A percentile compares a stretch with the other conserved stretches of the same genome.
These are phyloP conservation scores for Solanum corneliomulleri DNA, from an alignment of 257 asterid species.

Conservation along the genomic window DNA sequence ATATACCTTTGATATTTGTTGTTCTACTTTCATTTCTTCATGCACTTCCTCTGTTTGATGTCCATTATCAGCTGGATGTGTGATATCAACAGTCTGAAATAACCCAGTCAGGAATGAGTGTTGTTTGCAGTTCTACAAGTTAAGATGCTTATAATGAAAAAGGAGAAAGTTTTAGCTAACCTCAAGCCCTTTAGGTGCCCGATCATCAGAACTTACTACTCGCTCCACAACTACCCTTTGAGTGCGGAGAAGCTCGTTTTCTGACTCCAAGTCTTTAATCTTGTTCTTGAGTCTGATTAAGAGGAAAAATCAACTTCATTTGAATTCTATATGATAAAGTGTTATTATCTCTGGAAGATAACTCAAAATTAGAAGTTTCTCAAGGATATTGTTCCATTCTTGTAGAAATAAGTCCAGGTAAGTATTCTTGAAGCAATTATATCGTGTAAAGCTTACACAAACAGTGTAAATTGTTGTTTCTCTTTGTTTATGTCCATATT, in stretches of 20 bases:
- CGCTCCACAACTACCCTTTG: conserved; percentile 42
- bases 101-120: conserved; percentile 3
- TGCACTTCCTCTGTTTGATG: conserved; percentile 25
- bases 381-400: neutral
- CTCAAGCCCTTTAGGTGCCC: conserved; percentile 22
- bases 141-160: neutral
- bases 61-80: conserved; percentile 25
- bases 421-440: neutral
- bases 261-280: conserved; percentile 65
- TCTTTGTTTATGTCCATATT: neutral
- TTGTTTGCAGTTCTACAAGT: neutral
- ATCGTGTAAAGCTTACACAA: neutral
- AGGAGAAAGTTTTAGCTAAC: conserved; percentile 15
- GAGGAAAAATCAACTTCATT: conserved; percentile 1
- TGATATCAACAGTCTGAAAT: conserved; percentile 41
- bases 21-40: conserved; percentile 26
- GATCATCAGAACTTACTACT: conserved; percentile 30
- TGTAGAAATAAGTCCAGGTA: neutral
- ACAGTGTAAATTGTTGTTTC: neutral
- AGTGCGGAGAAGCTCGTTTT: conserved; percentile 47
- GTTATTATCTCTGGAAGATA: neutral
- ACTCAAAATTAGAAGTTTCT: neutral
- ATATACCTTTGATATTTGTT: conserved; percentile 33
- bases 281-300: conserved; percentile 48
- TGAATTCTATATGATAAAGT: neutral